Evolutionary conservation across 148 eudicot genomes (phyloP), one percentile per base, ranked within the genome.

Genomic region (Vaccinium myrtillus): DNA sequence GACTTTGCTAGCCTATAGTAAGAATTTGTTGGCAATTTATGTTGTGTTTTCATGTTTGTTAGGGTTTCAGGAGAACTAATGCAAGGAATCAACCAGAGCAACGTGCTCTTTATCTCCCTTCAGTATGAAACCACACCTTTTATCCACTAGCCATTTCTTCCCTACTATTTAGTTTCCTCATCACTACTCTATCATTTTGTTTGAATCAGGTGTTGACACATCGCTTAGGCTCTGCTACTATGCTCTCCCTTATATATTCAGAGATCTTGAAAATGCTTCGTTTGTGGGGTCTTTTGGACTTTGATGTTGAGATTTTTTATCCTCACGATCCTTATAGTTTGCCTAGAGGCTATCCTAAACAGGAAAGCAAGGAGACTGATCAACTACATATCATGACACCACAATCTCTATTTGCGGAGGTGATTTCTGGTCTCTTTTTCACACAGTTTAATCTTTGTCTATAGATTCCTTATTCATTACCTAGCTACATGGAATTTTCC

Each of bases 101-200:
- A 81, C 95, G 90, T 63, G 87, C 95, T 70, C 93, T 92, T 89
- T 95, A 95, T 88, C 98, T 95, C 90, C 95, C 94, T 85, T 95
- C 98, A 83, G 98, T 94, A 92, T 76, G 93, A 16, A 78, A 71
- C 46, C 67, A 53, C n/a, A 23, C 30, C 8, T 73, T 85, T 81
- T 48, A 13, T 32, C 27, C 16, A 48, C 77, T 50, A 25, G 11
- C 19, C 58, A 77, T 59, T 77, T 53, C 63, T 51, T 78, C 55
- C 70, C 21, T 25, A 36, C 36, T 30, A 27, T 85, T 58, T 83
- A 8, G 43, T 75, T 19, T 81, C 54, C 39, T 76, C 58, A 39
- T 36, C 61, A 58, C 36, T 51, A 18, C 53, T 21, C 55, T 16
- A 53, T 36, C 15, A 54, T 85, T 43, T 65, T 58, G 50, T 75